phyloP scores from a whole-genome alignment of 305 asterid species.

The Rubia peregrina region DNA sequence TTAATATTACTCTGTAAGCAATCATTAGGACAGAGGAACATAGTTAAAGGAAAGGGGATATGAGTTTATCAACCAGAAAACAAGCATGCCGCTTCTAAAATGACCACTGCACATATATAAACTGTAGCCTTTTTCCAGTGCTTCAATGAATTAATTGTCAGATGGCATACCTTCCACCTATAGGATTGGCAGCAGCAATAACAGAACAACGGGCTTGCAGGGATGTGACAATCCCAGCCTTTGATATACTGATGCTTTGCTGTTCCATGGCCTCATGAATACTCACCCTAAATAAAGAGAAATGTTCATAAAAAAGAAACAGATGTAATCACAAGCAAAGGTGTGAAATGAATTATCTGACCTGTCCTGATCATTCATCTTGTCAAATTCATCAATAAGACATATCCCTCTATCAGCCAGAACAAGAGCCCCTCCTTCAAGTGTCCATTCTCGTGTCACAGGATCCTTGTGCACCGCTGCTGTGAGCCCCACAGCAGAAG shows the following conservation, averaged over 20 bases:
- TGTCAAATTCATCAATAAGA: constrained; percentile 94
- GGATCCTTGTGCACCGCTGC: constrained; percentile 99
- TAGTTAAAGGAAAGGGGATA: neutral
- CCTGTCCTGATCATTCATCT: constrained; percentile 99
- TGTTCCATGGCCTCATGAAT: constrained; percentile 99
- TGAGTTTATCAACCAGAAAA: neutral
- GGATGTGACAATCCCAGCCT: constrained; percentile 97
- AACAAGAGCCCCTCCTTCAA: constrained; percentile 99
- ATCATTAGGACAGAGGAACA: neutral
- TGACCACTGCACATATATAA: neutral
- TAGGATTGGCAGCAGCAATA: constrained; percentile 95
- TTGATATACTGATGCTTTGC: constrained; percentile 95
- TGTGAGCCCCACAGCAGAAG: constrained; percentile 95
- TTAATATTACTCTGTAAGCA: neutral
- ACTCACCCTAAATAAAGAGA: constrained; percentile 67
- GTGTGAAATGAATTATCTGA: constrained; percentile 20
- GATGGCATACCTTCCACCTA: constrained; percentile 96
- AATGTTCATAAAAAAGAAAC: constrained; percentile 16
- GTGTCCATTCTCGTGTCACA: constrained; percentile 94
- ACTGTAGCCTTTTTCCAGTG: neutral
- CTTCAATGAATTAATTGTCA: constrained; percentile 21
- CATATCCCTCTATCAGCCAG: constrained; percentile 99
- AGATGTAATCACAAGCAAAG: constrained; percentile 10
- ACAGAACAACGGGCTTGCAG: constrained; percentile 97
- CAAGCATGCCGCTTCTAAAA: neutral